A percentile compares a stretch with the other conserved stretches of the same genome.
phyloP scores from a whole-genome alignment of 2,329 filamentous ascomycete genomes.

The Fusarium odoratissimum region DNA sequence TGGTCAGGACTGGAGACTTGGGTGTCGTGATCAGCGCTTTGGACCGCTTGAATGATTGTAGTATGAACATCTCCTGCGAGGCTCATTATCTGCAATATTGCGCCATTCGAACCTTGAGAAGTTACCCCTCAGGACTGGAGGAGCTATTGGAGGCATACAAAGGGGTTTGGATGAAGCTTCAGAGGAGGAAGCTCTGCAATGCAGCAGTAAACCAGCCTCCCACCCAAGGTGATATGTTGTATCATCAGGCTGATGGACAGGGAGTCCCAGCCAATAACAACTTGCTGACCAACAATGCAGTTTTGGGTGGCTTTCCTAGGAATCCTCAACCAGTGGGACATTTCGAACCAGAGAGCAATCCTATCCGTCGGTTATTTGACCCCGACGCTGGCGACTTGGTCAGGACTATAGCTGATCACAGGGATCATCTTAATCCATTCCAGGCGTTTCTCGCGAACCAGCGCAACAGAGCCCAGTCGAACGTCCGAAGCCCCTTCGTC shows the following conservation, averaged over 20 bases:
- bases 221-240: fast-evolving
- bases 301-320: fast-evolving
- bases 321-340: background rate
- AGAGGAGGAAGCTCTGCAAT: fast-evolving
- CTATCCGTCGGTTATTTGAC: no score
- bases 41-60: background rate
- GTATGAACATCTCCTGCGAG: background rate
- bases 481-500: fast-evolving
- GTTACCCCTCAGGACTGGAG: fast-evolving
- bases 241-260: fast-evolving
- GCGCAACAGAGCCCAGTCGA: background rate
- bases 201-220: fast-evolving
- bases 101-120: background rate
- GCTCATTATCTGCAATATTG: background rate
- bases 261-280: fast-evolving
- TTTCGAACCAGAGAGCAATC: no score
- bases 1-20: background rate
- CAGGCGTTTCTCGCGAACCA: background rate
- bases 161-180: background rate
- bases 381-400: no score
- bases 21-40: background rate
- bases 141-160: background rate
- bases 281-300: fast-evolving
- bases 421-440: background rate
- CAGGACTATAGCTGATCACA: background rate